Conservation (phyloP, 768 basidiomycete genomes). For the Russula ochroleuca region DNA sequence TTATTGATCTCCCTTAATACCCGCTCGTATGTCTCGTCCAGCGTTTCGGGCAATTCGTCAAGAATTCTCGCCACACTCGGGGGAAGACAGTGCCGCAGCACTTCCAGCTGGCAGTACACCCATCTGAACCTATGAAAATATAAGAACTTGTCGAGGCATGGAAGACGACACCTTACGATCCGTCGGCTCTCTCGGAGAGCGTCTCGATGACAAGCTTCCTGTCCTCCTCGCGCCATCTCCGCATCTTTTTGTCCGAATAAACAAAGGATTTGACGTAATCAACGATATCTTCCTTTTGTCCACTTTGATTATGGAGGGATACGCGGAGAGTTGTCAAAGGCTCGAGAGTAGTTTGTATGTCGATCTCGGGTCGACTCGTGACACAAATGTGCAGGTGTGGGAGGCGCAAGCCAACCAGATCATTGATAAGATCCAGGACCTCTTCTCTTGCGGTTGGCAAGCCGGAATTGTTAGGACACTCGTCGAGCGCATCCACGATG, state of each 20-base stretch:
- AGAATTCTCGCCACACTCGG: background rate
- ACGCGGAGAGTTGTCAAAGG: background rate
- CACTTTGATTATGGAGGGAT: no score
- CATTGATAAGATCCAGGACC: no score
- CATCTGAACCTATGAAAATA: background rate
- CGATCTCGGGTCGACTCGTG: background rate
- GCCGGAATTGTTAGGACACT: background rate
- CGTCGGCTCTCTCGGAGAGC: background rate
- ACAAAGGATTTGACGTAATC: background rate
- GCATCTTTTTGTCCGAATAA: background rate
- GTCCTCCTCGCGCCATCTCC: background rate
- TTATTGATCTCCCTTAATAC: background rate
- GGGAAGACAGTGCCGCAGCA: no score
- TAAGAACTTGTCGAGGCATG: background rate
- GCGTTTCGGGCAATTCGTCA: background rate
- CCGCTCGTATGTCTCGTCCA: background rate
- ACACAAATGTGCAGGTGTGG: no score
- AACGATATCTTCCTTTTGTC: no score
- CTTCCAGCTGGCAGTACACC: no score
- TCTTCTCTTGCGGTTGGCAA: no score
- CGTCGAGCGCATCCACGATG: background rate
- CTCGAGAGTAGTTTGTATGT: background rate
- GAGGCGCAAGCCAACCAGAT: no score
- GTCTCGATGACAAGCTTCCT: background rate
- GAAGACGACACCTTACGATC: background rate